Conservation (phyloP, 2,329 filamentous ascomycete species). For the Fusarium piperis region DNA sequence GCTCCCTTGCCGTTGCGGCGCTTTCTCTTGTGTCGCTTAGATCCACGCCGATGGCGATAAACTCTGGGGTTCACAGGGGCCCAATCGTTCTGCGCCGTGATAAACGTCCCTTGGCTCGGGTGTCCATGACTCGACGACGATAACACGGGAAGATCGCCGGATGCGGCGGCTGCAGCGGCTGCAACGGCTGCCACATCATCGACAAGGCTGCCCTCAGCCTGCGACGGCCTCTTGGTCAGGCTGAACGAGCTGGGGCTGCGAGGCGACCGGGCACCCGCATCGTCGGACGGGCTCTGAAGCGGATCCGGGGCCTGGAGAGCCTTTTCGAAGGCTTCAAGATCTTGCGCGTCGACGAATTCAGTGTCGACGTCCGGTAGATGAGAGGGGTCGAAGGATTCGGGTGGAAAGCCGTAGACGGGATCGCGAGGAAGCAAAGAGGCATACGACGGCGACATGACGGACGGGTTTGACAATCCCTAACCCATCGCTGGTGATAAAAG, state of each 20-base stretch:
- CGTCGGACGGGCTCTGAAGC: constrained; percentile 70
- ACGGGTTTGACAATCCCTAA: constrained; percentile 15
- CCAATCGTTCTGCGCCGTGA: constrained; percentile 96
- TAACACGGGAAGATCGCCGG: constrained; percentile 46
- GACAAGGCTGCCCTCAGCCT: constrained; percentile 41
- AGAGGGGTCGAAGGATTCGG: constrained; percentile 73
- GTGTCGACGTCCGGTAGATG: constrained; percentile 81
- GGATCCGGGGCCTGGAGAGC: constrained; percentile 86
- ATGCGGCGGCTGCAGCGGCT: constrained; percentile 52
- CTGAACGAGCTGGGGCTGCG: constrained; percentile 53
- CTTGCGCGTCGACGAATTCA: constrained; percentile 78
- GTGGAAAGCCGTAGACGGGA: constrained; percentile 64
- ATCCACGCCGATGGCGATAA: constrained; percentile 51
- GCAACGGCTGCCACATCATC: constrained; percentile 50
- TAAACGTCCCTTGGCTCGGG: constrained; percentile 64
- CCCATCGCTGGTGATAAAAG: constrained; percentile 22
- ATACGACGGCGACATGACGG: constrained; percentile 40
- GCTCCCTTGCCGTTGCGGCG: constrained; percentile 50
- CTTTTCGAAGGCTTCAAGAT: constrained; percentile 80
- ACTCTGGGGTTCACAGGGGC: constrained; percentile 83
- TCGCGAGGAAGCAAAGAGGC: constrained; percentile 40
- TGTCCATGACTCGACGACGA: constrained; percentile 44
- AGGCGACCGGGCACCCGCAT: constrained; percentile 54
- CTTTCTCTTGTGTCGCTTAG: constrained; percentile 45
- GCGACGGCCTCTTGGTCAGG: constrained; percentile 55